Evolutionary conservation across 2,329 filamentous ascomycete species (phyloP).

Genomic region (Hypoxylon rubiginosum): DNA sequence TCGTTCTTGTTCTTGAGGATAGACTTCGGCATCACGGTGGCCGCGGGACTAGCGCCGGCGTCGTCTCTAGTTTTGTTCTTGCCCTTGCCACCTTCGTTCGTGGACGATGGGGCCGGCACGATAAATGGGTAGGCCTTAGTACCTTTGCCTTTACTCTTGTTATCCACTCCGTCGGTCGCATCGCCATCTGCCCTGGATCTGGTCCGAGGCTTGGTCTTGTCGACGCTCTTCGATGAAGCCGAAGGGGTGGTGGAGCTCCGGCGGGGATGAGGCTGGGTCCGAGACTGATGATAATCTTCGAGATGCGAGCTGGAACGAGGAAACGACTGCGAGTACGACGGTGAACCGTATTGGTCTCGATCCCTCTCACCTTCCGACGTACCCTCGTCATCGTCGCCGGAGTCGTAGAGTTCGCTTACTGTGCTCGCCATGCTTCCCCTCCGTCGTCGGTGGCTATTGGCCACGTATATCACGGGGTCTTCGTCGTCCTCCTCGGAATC

Average conservation of each 20-base stretch:
- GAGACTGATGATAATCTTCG: constrained; percentile 33
- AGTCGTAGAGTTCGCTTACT: constrained; percentile 49
- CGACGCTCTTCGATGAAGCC: constrained; percentile 28
- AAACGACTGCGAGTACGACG: constrained; percentile 43
- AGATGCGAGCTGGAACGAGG: constrained; percentile 34
- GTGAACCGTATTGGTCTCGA: constrained; percentile 11
- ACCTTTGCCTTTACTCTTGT: constrained; percentile 47
- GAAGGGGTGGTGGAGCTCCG: constrained; percentile 32
- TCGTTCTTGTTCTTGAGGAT: constrained; percentile 73
- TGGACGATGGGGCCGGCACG: constrained; percentile 52
- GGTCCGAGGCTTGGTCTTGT: constrained; percentile 17
- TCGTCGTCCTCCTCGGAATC: constrained; percentile 29
- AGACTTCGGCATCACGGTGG: constrained; percentile 64
- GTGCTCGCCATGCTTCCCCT: constrained; percentile 45
- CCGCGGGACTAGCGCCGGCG: constrained; percentile 50
- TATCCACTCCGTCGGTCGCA: constrained; percentile 8
- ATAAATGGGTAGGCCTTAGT: constrained; percentile 58
- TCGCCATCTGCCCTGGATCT: constrained; percentile 9
- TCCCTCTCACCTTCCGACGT: constrained; percentile 27
- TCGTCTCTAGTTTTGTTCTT: constrained; percentile 45
- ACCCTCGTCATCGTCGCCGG: constrained; percentile 41
- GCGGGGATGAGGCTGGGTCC: constrained; percentile 25
- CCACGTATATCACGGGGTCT: constrained; percentile 42
- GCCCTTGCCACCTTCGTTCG: constrained; percentile 33
- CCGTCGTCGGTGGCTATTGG: constrained; percentile 41